phyloP scores from a whole-genome alignment of 2,329 filamentous ascomycete genomes.

The Trichophaea hybrida region DNA sequence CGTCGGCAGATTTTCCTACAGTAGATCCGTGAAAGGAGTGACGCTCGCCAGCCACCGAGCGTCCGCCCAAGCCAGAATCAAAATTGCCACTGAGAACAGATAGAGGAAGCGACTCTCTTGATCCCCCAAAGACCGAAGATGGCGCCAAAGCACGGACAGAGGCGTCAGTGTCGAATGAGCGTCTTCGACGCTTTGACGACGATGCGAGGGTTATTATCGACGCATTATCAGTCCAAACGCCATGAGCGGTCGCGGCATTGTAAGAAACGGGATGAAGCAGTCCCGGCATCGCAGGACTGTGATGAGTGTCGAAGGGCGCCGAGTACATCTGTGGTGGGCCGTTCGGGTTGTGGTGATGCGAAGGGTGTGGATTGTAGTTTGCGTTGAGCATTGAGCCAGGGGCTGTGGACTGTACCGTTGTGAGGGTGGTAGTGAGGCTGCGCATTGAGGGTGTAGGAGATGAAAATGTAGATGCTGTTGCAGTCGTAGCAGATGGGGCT shows the following conservation, averaged over 20 bases:
- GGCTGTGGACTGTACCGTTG: slow-evolving; percentile 65
- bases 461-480: slow-evolving; percentile 51
- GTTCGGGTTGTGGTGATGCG: slow-evolving; percentile 26
- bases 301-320: slow-evolving; percentile 29
- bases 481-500: slow-evolving; percentile 47
- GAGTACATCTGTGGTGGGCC: slow-evolving; percentile 29
- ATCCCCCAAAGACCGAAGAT: slow-evolving; percentile 67
- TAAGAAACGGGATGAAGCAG: slow-evolving; percentile 54
- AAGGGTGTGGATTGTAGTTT: slow-evolving; percentile 25
- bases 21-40: slow-evolving; percentile 10
- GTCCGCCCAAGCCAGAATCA: slow-evolving; percentile 8
- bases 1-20: background rate
- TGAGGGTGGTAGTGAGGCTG: slow-evolving; percentile 69
- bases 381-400: slow-evolving; percentile 39
- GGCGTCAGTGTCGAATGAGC: slow-evolving; percentile 73
- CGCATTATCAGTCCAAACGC: slow-evolving; percentile 68
- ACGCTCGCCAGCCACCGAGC: slow-evolving; percentile 10
- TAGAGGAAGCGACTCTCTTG: slow-evolving; percentile 62
- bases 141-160: slow-evolving; percentile 74
- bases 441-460: slow-evolving; percentile 68
- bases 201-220: slow-evolving; percentile 66
- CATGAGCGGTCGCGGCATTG: slow-evolving; percentile 64
- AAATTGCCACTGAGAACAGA: slow-evolving; percentile 44
- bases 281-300: slow-evolving; percentile 39
- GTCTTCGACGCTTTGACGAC: slow-evolving; percentile 62